Evolutionary conservation across 495 filamentous ascomycete species (phyloP).

Genomic region (Neurospora sp.): DNA sequence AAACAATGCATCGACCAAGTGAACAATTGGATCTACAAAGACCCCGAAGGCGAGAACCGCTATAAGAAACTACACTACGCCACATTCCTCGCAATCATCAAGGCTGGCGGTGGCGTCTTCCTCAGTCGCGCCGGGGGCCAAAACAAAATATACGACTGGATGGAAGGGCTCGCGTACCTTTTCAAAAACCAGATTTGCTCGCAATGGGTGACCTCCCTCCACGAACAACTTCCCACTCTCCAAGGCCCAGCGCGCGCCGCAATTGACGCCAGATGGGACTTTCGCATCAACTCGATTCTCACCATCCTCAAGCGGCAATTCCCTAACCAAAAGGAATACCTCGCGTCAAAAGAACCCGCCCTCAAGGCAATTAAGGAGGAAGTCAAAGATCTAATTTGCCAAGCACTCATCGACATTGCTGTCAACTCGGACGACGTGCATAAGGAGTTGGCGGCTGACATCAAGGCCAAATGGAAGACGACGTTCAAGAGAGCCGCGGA

Average conservation of each 20-base stretch:
- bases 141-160: slow-evolving; percentile 10
- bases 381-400: neutral
- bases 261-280: slow-evolving; percentile 2
- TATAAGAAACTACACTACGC: slow-evolving; percentile 1
- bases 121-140: neutral
- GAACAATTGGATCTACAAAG: slow-evolving; percentile 8
- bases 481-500: slow-evolving; percentile 1
- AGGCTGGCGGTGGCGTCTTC: slow-evolving; percentile 6
- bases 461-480: neutral
- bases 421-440: neutral
- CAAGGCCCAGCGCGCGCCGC: neutral
- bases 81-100: slow-evolving; percentile 11
- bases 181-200: slow-evolving; percentile 4
- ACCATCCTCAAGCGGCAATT: neutral
- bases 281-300: neutral
- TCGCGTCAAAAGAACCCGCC: neutral
- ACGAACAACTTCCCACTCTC: neutral
- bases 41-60: neutral
- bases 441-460: neutral
- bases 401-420: neutral
- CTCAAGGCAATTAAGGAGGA: neutral
- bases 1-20: neutral
- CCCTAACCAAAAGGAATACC: neutral
- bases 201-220: neutral
- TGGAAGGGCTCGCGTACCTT: slow-evolving; percentile 1